Percentiles rank a stretch among this genome's conserved stretches.
Evolutionary conservation across 306 rosid species (phyloP).

Genomic region (Citrullus colocynthis): DNA sequence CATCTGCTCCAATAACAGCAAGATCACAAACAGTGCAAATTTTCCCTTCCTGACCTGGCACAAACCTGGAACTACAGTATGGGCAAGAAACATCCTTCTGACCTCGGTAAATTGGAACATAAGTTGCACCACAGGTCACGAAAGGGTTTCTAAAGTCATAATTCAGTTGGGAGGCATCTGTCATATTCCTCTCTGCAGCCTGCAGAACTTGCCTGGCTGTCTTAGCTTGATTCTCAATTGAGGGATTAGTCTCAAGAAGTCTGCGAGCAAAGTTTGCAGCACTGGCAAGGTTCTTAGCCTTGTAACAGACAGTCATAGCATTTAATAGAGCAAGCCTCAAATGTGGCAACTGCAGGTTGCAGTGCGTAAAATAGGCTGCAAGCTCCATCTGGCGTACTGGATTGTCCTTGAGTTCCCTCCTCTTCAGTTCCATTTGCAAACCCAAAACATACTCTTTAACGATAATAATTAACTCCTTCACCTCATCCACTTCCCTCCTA

Average conservation of each 20-base stretch:
- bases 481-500: slow-evolving; percentile 90
- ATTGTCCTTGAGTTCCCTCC: slow-evolving; percentile 57
- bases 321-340: slow-evolving; percentile 68
- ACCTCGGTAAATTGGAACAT: slow-evolving; percentile 81
- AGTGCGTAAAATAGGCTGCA: slow-evolving; percentile 92
- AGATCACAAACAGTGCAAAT: slow-evolving; percentile 61
- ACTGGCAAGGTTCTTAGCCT: slow-evolving; percentile 72
- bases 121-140: slow-evolving; percentile 77
- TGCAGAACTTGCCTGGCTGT: slow-evolving; percentile 75
- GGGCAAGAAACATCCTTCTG: slow-evolving; percentile 86
- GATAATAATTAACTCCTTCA: slow-evolving; percentile 65
- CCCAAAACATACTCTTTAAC: slow-evolving; percentile 83
- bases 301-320: slow-evolving; percentile 65
- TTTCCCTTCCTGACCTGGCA: slow-evolving; percentile 50
- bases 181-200: slow-evolving; percentile 84
- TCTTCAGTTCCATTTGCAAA: slow-evolving; percentile 66
- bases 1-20: slow-evolving; percentile 77
- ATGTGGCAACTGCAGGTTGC: slow-evolving; percentile 87
- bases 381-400: slow-evolving; percentile 81
- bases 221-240: slow-evolving; percentile 65
- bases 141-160: slow-evolving; percentile 90
- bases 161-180: slow-evolving; percentile 52
- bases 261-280: slow-evolving; percentile 84
- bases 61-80: slow-evolving; percentile 75
- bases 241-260: slow-evolving; percentile 75